These are phyloP conservation scores for Tephrocybe rancida DNA, from an alignment of 768 basidiomycete species.

Conservation along the genomic window DNA sequence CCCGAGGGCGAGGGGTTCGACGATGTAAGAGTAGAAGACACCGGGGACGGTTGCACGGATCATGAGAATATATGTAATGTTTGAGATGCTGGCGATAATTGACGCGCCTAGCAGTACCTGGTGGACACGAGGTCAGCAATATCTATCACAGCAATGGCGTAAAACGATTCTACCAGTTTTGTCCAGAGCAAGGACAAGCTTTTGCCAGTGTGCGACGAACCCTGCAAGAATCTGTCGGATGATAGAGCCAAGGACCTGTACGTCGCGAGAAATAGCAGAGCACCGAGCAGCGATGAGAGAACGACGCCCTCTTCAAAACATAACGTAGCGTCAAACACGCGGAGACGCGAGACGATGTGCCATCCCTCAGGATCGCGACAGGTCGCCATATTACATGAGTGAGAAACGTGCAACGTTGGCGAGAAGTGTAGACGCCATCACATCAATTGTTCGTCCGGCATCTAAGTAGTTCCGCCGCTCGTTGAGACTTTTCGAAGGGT, in stretches of 20 bases:
- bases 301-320: conserved; percentile 82
- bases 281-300: conserved; percentile 51
- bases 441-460: too few species aligned
- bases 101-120: too few species aligned
- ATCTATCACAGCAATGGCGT: conserved; percentile 44
- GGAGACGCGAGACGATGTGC: conserved; percentile 53
- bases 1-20: conserved; percentile 60
- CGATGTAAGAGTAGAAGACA: conserved; percentile 51
- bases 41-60: conserved; percentile 38
- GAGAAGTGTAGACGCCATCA: too few species aligned
- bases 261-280: conserved; percentile 45
- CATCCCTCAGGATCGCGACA: conserved; percentile 70
- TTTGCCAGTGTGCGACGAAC: conserved; percentile 45
- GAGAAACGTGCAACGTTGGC: too few species aligned
- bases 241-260: conserved; percentile 34
- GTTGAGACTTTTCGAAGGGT: too few species aligned
- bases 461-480: too few species aligned
- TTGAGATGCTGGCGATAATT: conserved; percentile 44
- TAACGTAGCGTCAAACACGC: conserved; percentile 76
- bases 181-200: conserved; percentile 52
- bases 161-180: too few species aligned
- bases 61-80: conserved; percentile 39
- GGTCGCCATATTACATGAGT: too few species aligned
- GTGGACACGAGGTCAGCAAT: too few species aligned
- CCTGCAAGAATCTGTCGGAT: conserved; percentile 26